Evolutionary conservation across 73 alveolate genomes (phyloP).

Genomic region (Paramecium sexaurelia): DNA sequence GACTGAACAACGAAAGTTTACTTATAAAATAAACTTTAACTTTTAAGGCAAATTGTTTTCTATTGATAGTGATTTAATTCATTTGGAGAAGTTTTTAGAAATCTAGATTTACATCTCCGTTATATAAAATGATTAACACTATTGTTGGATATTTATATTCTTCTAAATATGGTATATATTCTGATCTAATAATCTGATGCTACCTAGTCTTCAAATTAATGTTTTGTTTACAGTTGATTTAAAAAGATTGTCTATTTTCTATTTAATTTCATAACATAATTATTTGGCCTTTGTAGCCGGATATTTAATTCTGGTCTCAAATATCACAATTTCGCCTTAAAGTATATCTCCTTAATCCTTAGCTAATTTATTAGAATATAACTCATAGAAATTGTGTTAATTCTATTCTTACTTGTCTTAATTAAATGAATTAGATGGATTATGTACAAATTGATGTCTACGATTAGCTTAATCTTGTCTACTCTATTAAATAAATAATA

Average conservation of each 20-base stretch:
- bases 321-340: conserved; percentile 48
- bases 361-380: conserved; percentile 35
- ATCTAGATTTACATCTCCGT: conserved; percentile 49
- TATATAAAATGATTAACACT: not conserved
- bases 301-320: conserved; percentile 18
- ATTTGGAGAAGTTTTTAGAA: not conserved
- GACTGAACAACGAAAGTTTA: conserved; percentile 27
- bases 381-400: conserved; percentile 10
- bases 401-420: conserved; percentile 10
- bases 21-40: conserved; percentile 5
- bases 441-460: conserved; percentile 30
- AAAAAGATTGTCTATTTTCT: not conserved
- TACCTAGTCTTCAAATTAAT: conserved; percentile 2
- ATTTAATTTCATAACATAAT: not conserved
- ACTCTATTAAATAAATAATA: not conserved
- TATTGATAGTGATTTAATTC: not conserved
- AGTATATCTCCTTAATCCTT: not conserved
- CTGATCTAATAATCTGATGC: conserved; percentile 30
- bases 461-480: conserved; percentile 19
- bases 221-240: not conserved
- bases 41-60: not conserved
- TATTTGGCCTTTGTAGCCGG: conserved; percentile 8
- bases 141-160: conserved; percentile 8
- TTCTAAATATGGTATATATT: conserved; percentile 43
- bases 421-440: conserved; percentile 28